A percentile compares a stretch with the other conserved stretches of the same genome.
Conservation (phyloP, 2,329 filamentous ascomycete genomes). For the Colletotrichum karsti region DNA sequence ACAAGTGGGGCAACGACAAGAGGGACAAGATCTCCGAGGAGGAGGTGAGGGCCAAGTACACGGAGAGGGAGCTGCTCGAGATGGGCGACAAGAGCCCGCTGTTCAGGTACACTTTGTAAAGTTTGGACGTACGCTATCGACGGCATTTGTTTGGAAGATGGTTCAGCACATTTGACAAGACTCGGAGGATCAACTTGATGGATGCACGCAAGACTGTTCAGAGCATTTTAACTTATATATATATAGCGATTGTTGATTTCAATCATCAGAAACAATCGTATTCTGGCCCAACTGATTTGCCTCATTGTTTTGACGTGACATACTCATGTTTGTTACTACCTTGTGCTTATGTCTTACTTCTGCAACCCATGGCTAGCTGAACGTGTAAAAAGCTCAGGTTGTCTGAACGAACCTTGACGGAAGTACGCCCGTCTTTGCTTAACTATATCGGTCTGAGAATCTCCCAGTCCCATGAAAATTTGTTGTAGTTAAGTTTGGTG, state of each 20-base stretch:
- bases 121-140: neutral
- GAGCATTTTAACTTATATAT: neutral
- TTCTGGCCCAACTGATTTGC: slow-evolving; percentile 12
- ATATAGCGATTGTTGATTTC: slow-evolving; percentile 7
- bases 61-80: slow-evolving; percentile 27
- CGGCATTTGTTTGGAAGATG: neutral
- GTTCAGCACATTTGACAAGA: neutral
- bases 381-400: too few relatives aligned
- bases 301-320: too few relatives aligned
- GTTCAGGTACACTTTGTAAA: slow-evolving; percentile 29
- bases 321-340: too few relatives aligned
- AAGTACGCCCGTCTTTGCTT: too few relatives aligned
- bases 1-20: slow-evolving; percentile 36
- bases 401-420: too few relatives aligned
- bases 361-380: too few relatives aligned
- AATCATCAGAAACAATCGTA: slow-evolving; percentile 4
- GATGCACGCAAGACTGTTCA: neutral
- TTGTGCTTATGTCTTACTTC: too few relatives aligned
- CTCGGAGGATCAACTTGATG: neutral
- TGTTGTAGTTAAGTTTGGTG: too few relatives aligned
- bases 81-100: slow-evolving; percentile 32
- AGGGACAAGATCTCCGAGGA: slow-evolving; percentile 36
- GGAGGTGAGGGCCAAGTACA: slow-evolving; percentile 31
- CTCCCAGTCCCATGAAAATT: too few relatives aligned
- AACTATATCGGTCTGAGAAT: too few relatives aligned